phyloP scores from a whole-genome alignment of 2,329 filamentous ascomycete species.

The Scopulariopsis brevicaulis region DNA sequence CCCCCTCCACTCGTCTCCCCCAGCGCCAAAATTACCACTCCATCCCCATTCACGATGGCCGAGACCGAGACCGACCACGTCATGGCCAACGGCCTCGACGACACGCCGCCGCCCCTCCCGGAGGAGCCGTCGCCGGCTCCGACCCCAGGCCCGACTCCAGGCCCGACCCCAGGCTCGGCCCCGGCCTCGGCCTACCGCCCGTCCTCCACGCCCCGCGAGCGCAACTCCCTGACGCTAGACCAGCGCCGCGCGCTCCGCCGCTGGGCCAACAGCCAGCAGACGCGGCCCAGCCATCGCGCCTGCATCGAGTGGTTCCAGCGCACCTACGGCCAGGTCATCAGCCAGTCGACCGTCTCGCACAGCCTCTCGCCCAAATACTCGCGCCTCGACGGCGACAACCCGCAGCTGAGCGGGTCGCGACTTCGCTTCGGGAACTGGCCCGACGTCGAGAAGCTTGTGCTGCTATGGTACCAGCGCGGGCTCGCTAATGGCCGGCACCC shows the following conservation, averaged over 20 bases:
- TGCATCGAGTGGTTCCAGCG: constrained; percentile 52
- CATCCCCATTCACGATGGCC: constrained; percentile 7
- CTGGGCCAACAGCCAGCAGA: constrained; percentile 45
- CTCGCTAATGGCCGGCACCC: constrained; percentile 42
- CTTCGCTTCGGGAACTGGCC: constrained; percentile 54
- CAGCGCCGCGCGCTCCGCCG: constrained; percentile 48
- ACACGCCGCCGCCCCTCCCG: constrained; percentile 18
- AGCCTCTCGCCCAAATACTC: constrained; percentile 51
- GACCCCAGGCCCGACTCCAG: constrained; percentile 9
- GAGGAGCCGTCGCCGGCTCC: constrained; percentile 14
- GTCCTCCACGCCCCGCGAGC: constrained; percentile 26
- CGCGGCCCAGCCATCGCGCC: constrained; percentile 46
- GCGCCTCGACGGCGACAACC: constrained; percentile 45
- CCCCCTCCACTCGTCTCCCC: neutral
- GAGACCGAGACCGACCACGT: constrained; percentile 26
- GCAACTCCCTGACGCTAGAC: constrained; percentile 49
- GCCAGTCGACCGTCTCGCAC: constrained; percentile 52
- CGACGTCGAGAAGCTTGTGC: constrained; percentile 47
- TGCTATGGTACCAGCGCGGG: constrained; percentile 43
- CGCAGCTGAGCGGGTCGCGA: constrained; percentile 49
- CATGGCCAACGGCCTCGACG: constrained; percentile 5
- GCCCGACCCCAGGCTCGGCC: constrained; percentile 8
- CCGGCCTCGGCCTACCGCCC: neutral
- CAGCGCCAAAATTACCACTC: neutral
- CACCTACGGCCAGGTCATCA: constrained; percentile 48